Conservation (phyloP, 345 rosid species). For the Lepidium didymum region DNA sequence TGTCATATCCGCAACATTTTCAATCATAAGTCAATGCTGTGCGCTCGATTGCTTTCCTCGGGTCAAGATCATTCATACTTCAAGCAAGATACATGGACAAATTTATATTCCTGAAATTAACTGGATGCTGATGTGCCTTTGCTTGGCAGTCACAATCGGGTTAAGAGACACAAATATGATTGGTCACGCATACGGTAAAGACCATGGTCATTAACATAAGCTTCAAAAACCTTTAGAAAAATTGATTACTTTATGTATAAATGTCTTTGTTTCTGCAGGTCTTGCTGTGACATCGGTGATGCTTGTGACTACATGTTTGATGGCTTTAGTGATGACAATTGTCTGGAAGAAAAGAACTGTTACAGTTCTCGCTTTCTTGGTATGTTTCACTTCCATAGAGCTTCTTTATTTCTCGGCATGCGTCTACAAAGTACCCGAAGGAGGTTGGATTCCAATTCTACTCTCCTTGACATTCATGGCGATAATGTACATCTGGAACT, state of each 20-base stretch:
- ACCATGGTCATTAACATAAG: neutral
- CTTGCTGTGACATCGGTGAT: slow-evolving; percentile 69
- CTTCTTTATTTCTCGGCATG: slow-evolving; percentile 64
- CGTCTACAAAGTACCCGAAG: slow-evolving; percentile 54
- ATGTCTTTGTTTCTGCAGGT: slow-evolving; percentile 38
- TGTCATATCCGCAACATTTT: slow-evolving; percentile 83
- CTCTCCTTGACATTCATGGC: slow-evolving; percentile 52
- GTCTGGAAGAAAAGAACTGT: slow-evolving; percentile 56
- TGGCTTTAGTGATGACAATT: slow-evolving; percentile 53
- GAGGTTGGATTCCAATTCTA: slow-evolving; percentile 78
- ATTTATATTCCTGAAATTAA: slow-evolving; percentile 88
- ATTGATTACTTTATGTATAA: neutral
- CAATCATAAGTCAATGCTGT: slow-evolving; percentile 75
- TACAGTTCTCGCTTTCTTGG: slow-evolving; percentile 39
- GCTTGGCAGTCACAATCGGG: slow-evolving; percentile 66
- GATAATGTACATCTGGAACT: slow-evolving; percentile 77
- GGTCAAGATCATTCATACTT: slow-evolving; percentile 73
- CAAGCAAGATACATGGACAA: slow-evolving; percentile 69
- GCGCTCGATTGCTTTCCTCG: slow-evolving; percentile 87
- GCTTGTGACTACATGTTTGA: slow-evolving; percentile 78
- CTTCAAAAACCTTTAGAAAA: neutral
- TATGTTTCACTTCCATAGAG: slow-evolving; percentile 59
- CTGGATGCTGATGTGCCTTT: slow-evolving; percentile 82
- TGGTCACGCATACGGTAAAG: slow-evolving; percentile 78
- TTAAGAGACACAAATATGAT: slow-evolving; percentile 61